phyloP scores from a whole-genome alignment of 2,329 filamentous ascomycete genomes.

The Aspergillus sp. region DNA sequence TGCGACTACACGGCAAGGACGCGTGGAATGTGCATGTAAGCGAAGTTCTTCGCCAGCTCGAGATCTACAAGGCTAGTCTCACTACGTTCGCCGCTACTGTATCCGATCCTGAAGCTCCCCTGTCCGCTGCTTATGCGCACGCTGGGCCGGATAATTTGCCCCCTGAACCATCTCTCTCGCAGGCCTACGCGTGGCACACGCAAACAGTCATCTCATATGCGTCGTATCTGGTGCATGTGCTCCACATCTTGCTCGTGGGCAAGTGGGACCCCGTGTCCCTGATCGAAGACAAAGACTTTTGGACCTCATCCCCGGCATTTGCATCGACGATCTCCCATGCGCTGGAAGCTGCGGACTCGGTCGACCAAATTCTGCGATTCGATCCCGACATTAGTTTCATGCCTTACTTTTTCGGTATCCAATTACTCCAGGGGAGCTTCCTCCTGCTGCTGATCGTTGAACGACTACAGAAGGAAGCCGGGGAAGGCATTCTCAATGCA shows the following conservation, averaged over 20 bases:
- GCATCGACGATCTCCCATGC: slow-evolving; percentile 86
- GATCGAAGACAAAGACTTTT: slow-evolving; percentile 91
- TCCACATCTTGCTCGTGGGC: slow-evolving; percentile 88
- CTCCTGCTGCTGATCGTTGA: slow-evolving; percentile 85
- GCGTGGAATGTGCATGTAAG: slow-evolving; percentile 81
- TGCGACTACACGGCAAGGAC: slow-evolving; percentile 70
- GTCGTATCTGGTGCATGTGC: slow-evolving; percentile 88
- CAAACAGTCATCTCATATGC: slow-evolving; percentile 87
- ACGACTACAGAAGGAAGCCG: slow-evolving; percentile 82
- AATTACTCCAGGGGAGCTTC: slow-evolving; percentile 88
- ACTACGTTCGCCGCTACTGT: slow-evolving; percentile 42
- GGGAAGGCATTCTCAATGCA: slow-evolving; percentile 81
- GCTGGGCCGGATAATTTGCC: slow-evolving; percentile 65
- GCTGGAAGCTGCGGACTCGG: slow-evolving; percentile 84
- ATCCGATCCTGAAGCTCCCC: slow-evolving; percentile 31
- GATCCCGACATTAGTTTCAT: slow-evolving; percentile 93
- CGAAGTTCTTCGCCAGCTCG: slow-evolving; percentile 79
- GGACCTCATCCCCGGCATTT: slow-evolving; percentile 89
- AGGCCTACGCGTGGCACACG: slow-evolving; percentile 62
- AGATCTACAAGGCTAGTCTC: slow-evolving; percentile 79
- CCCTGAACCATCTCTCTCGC: slow-evolving; percentile 33
- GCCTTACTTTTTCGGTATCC: slow-evolving; percentile 96
- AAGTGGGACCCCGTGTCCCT: slow-evolving; percentile 95
- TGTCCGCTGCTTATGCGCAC: slow-evolving; percentile 61
- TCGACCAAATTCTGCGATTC: slow-evolving; percentile 83